Percentiles rank a stretch among this genome's conserved stretches.
These are phyloP conservation scores for Populus hybrid DNA, from an alignment of 441 rosid genomes.

Conservation along the genomic window DNA sequence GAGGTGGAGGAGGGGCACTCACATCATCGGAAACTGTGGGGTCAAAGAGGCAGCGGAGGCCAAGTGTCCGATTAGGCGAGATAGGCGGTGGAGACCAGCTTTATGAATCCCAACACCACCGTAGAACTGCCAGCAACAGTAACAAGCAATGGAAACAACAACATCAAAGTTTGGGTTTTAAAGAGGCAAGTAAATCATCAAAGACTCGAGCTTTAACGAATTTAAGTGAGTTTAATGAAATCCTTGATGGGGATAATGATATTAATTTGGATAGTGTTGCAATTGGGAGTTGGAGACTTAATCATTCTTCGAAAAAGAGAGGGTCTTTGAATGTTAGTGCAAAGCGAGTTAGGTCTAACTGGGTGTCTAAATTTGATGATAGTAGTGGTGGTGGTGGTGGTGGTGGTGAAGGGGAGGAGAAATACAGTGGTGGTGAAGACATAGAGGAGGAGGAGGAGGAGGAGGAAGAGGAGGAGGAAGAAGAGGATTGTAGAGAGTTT, in stretches of 20 bases:
- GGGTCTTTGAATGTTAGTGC: slow-evolving; percentile 36
- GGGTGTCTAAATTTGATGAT: slow-evolving; percentile 55
- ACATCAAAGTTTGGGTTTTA: slow-evolving; percentile 21
- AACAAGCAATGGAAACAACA: slow-evolving; percentile 38
- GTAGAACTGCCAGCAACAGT: slow-evolving; percentile 28
- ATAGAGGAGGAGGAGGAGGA: slow-evolving; percentile 45
- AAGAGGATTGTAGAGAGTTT: slow-evolving; percentile 45
- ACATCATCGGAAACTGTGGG: slow-evolving; percentile 51
- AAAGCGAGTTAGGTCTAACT: slow-evolving; percentile 60
- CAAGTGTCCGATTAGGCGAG: slow-evolving; percentile 88
- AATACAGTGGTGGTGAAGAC: slow-evolving; percentile 29
- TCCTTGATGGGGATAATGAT: slow-evolving; percentile 59
- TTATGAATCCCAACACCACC: slow-evolving; percentile 34
- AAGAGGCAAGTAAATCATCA: slow-evolving; percentile 40
- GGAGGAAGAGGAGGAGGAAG: slow-evolving; percentile 48
- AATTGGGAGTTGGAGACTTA: slow-evolving; percentile 68
- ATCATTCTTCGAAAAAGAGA: slow-evolving; percentile 45
- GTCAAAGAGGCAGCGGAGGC: slow-evolving; percentile 72
- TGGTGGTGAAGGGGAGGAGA: slow-evolving; percentile 34
- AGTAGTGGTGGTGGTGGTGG: slow-evolving; percentile 17
- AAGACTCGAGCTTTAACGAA: slow-evolving; percentile 71
- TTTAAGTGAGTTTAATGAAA: slow-evolving; percentile 42
- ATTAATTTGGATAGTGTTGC: slow-evolving; percentile 49
- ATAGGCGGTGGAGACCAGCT: slow-evolving; percentile 66
- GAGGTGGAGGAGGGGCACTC: slow-evolving; percentile 20